Evolutionary conservation across 768 basidiomycete genomes (phyloP).

Genomic region (Lentinula edodes): DNA sequence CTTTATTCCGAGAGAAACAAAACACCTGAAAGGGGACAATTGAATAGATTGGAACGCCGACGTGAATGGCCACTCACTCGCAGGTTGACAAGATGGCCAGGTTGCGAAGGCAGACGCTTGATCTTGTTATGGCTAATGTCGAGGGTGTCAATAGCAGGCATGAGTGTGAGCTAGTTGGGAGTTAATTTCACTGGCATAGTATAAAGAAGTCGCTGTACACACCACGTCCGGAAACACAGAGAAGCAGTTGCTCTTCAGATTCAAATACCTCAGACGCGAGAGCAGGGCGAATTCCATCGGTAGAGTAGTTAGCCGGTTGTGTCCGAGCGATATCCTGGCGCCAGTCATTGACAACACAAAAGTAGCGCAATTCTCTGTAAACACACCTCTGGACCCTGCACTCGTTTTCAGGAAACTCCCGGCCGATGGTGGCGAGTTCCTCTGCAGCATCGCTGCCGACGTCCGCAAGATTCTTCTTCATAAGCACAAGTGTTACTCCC

Average conservation of each 20-base stretch:
- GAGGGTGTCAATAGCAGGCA: conserved; percentile 87
- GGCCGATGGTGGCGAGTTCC: conserved; percentile 62
- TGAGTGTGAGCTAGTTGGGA: conserved; percentile 61
- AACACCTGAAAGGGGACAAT: conserved; percentile 55
- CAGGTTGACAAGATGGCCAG: conserved; percentile 74
- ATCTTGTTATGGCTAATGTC: conserved; percentile 94
- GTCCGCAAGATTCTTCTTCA: conserved; percentile 72
- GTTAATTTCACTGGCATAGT: not conserved
- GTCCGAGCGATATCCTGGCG: conserved; percentile 75
- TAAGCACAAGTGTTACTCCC: conserved; percentile 81
- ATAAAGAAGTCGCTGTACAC: conserved; percentile 25
- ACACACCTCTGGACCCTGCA: conserved; percentile 57
- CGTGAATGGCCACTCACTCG: conserved; percentile 40
- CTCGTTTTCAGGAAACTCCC: conserved; percentile 42
- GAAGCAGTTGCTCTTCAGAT: conserved; percentile 82
- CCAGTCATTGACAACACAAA: not conserved
- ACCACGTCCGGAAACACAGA: conserved; percentile 84
- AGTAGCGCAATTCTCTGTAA: conserved; percentile 13
- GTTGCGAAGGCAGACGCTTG: conserved; percentile 67
- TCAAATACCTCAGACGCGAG: conserved; percentile 76
- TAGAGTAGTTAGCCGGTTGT: conserved; percentile 76
- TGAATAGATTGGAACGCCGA: not conserved
- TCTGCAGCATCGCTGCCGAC: conserved; percentile 72
- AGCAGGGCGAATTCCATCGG: conserved; percentile 71
- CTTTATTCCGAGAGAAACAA: conserved; percentile 79